These are phyloP conservation scores for Flaveria linearis DNA, from an alignment of 129 eudicot genomes.

Conservation along the genomic window DNA sequence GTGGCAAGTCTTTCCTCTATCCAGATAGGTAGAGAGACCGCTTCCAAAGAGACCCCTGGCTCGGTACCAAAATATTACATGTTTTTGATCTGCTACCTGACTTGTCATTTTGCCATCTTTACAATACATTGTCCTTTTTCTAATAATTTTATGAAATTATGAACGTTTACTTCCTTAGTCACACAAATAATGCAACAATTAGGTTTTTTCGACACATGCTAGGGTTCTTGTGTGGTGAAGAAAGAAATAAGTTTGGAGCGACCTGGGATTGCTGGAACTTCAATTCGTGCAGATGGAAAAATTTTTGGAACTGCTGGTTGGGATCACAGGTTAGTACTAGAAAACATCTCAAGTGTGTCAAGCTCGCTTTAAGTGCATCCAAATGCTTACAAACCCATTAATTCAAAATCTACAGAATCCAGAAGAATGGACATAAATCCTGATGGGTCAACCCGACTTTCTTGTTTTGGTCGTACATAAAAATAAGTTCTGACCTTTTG, in stretches of 20 bases:
- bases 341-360: no score
- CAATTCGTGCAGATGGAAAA: conserved; percentile 73
- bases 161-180: not conserved
- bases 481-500: not conserved
- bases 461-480: not conserved
- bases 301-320: conserved; percentile 88
- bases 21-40: no score
- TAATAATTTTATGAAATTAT: not conserved
- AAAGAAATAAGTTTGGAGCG: conserved; percentile 85
- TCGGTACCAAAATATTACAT: not conserved
- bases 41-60: no score
- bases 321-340: conserved; percentile 68
- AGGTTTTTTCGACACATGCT: conserved; percentile 7
- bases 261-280: conserved; percentile 71
- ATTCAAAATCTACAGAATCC: not conserved
- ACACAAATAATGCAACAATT: not conserved
- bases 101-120: not conserved
- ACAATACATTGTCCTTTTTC: not conserved
- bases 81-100: not conserved
- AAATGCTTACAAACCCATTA: no score
- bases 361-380: no score
- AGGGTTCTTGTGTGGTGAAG: conserved; percentile 74
- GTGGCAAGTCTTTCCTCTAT: no score
- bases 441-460: not conserved
- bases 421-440: not conserved